These are phyloP conservation scores for Suhomyces emberorum DNA, from an alignment of 805 yeast genomes.

Conservation along the genomic window DNA sequence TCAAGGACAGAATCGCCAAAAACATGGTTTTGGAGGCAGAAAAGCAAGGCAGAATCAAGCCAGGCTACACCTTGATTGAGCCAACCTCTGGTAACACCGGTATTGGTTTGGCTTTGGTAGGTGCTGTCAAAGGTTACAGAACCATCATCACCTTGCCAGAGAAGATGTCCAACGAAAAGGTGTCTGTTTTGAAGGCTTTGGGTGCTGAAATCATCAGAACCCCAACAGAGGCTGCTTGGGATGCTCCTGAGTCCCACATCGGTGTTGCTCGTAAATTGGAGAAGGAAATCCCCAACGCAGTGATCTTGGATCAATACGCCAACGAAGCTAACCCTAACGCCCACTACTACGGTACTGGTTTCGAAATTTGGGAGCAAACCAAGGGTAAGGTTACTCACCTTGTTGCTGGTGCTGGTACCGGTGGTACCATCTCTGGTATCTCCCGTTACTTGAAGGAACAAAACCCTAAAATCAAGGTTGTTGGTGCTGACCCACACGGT, in stretches of 20 bases:
- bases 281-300: slow-evolving; percentile 80
- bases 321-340: slow-evolving; percentile 80
- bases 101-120: slow-evolving; percentile 82
- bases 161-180: slow-evolving; percentile 90
- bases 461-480: slow-evolving; percentile 55
- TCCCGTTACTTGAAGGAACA: slow-evolving; percentile 72
- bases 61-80: slow-evolving; percentile 83
- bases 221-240: slow-evolving; percentile 92
- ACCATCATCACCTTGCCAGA: slow-evolving; percentile 87
- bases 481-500: slow-evolving; percentile 86
- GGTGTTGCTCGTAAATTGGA: slow-evolving; percentile 82
- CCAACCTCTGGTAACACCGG: slow-evolving; percentile 93
- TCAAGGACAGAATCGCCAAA: slow-evolving; percentile 84
- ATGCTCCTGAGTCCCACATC: slow-evolving; percentile 85
- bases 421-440: slow-evolving; percentile 96
- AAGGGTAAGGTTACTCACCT: slow-evolving; percentile 66
- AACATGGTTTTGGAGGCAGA: slow-evolving; percentile 87
- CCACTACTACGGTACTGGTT: slow-evolving; percentile 81
- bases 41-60: slow-evolving; percentile 69
- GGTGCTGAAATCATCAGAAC: slow-evolving; percentile 92
- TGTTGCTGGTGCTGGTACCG: slow-evolving; percentile 93
- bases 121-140: slow-evolving; percentile 83
- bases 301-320: slow-evolving; percentile 79
- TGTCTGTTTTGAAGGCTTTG: slow-evolving; percentile 79
- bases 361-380: slow-evolving; percentile 80